Base-by-base conservation (phyloP, 495 filamentous ascomycete species). In the Clohesyomyces aquaticus region DNA sequence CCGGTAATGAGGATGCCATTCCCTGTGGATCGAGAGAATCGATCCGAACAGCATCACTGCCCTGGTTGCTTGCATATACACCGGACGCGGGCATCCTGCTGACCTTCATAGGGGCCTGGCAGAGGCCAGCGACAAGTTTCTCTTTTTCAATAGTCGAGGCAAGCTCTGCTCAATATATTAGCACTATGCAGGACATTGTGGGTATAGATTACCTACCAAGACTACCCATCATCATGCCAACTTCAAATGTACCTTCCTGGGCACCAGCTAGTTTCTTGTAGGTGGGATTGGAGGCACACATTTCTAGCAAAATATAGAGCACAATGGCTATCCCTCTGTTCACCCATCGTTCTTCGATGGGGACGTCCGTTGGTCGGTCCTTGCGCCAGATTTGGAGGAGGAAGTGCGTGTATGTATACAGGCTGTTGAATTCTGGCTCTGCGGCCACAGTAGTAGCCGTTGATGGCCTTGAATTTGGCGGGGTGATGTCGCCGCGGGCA, bases 151-250 rank as follows among this genome's bases (percentile, higher is more conserved):
- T 22, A 25, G 22, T 6, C 19, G 19, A 14, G 10, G 28, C 23
- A 57, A 45, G 21, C 42, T 57, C 54, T 57, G 23, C 28, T n/a
- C n/a, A 27, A 18, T 6, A n/a, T 26, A 18, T 45, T 21, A 57
- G 42, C 41, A 19, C 29, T 6, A 19, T 8, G 25, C 35, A 57
- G 42, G 21, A 57, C 23, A 18, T 6, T 57, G 14, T 11, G 9
- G 38, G 42, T 1, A 45, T 42, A 57, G 11, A 18, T 10, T 29
- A 46, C 35, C 19, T 47, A 47, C 35, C 16, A 4, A 57, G 3
- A n/a, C 23, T 45, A 8, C 4, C 14, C n/a, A 45, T 42, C 11
- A 42, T 11, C 4, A 21, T 9, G 14, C 12, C 14, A 3, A 16
- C 29, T 9, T 22, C 9, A 45, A 10, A 18, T 4, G 18, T 11